Percentiles rank a stretch among this genome's conserved stretches.
These are phyloP conservation scores for Thielaviopsis cerberus DNA, from an alignment of 2,329 filamentous ascomycete species.

Conservation along the genomic window DNA sequence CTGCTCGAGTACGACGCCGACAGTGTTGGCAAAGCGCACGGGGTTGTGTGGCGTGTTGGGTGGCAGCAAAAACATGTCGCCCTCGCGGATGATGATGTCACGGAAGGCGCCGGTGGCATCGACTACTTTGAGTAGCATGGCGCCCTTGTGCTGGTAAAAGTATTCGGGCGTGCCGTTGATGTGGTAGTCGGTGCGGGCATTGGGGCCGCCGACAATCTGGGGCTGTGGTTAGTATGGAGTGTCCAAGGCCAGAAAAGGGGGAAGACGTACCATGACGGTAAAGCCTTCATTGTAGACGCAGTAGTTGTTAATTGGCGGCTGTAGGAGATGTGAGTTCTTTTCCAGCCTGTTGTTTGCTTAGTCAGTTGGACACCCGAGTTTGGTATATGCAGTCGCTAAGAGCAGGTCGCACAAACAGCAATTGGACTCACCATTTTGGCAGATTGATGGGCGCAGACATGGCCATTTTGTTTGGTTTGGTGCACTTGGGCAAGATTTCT, in stretches of 20 bases:
- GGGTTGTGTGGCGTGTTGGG: slow-evolving; percentile 94
- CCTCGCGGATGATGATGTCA: slow-evolving; percentile 79
- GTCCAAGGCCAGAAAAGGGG: neutral
- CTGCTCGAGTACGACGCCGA: slow-evolving; percentile 88
- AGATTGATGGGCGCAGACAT: slow-evolving; percentile 22
- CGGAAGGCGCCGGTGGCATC: slow-evolving; percentile 56
- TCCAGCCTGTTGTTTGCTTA: slow-evolving; percentile 45
- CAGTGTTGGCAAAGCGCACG: slow-evolving; percentile 77
- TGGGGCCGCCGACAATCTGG: slow-evolving; percentile 83
- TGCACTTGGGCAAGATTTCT: too few relatives aligned
- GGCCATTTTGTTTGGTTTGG: slow-evolving; percentile 1
- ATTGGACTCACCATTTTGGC: slow-evolving; percentile 22
- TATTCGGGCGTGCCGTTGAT: slow-evolving; percentile 92
- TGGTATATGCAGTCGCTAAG: neutral
- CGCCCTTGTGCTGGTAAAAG: slow-evolving; percentile 92
- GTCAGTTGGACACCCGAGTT: neutral
- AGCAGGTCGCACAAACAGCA: neutral
- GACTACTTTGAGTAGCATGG: slow-evolving; percentile 85
- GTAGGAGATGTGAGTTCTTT: slow-evolving; percentile 76
- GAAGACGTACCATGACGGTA: slow-evolving; percentile 50
- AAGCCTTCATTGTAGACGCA: slow-evolving; percentile 78
- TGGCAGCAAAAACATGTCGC: slow-evolving; percentile 82
- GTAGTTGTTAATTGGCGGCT: slow-evolving; percentile 93
- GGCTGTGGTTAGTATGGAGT: neutral
- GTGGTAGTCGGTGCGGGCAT: slow-evolving; percentile 93